Evolutionary conservation across 768 basidiomycete species (phyloP), one percentile per base, ranked within the genome.

Genomic region (Lentinula edodes): DNA sequence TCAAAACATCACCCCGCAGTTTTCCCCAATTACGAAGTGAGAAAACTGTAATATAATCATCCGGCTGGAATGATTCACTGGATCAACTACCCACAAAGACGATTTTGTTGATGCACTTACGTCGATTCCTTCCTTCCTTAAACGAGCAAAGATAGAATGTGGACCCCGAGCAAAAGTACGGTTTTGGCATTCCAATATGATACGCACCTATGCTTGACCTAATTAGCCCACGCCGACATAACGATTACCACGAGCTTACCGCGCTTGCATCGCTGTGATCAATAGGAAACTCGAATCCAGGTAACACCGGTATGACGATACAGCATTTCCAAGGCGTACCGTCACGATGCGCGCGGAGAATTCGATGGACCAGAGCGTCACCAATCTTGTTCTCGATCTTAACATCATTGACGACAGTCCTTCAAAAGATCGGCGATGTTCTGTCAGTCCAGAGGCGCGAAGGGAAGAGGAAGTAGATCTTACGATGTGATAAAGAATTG

Each of bases 151-250:
- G 66, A 99, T 96, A 3, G 95, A 97, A 71, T 91, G 80, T 3
- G 93, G 91, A 1, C 97, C 97, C 51, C 96, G 83, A 59, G 83
- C 83, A 51, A 98, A 89, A 0, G 93, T 89, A 61, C 90, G 83
- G 68, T 93, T 95, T 73, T 99, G 97, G 68, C 94, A 96, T 69
- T 99, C 94, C 41, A 98, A 70, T 70, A 98, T 98, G 60, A 98
- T 89, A 38, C 96, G 92, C 66, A 96, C 85, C 92, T 94, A 65
- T 61, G 12, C 52, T 42, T 39, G 8, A 20, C 41, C 9, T 28
- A 28, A 6, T 65, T 18, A 64, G 60, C 41, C 61, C 58, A 10
- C n/a, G 42, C 34, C 2, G 8, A 16, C 8, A 52, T 5, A 28
- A 8, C 13, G 39, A 35, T 9, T 8, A 42, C 12, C 20, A 16